Evolutionary conservation across 768 basidiomycete species (phyloP).

Genomic region (Leccinum disarticulatum): DNA sequence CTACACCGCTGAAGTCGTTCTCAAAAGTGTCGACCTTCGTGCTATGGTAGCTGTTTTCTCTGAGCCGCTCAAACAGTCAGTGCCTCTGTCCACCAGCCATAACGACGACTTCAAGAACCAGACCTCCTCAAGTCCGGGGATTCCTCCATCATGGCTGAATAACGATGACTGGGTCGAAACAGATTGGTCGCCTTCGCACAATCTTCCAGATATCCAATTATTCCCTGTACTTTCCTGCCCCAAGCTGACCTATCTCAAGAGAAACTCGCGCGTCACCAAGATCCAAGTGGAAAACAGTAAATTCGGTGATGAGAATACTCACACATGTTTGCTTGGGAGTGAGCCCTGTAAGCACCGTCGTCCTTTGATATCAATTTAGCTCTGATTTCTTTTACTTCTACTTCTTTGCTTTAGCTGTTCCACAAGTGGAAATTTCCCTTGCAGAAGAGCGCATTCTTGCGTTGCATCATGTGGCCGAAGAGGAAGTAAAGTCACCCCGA

Average conservation of each 20-base stretch:
- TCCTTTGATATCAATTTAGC: neutral
- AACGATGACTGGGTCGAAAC: constrained; percentile 80
- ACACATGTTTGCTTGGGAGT: constrained; percentile 75
- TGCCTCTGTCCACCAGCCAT: constrained; percentile 48
- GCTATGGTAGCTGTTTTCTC: constrained; percentile 75
- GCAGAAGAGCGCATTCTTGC: constrained; percentile 54
- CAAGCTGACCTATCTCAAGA: constrained; percentile 78
- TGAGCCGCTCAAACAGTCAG: constrained; percentile 64
- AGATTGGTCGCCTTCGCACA: constrained; percentile 55
- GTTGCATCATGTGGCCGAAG: constrained; percentile 34
- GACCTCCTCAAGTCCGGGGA: constrained; percentile 31
- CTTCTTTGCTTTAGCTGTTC: constrained; percentile 46
- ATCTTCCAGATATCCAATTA: constrained; percentile 61
- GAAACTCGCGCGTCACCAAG: constrained; percentile 43
- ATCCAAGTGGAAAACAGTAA: constrained; percentile 56
- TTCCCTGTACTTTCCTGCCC: constrained; percentile 77
- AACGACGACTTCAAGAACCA: constrained; percentile 41
- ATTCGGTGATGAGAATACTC: constrained; percentile 84
- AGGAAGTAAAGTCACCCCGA: constrained; percentile 10
- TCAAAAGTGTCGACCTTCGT: constrained; percentile 75
- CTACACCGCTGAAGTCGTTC: constrained; percentile 81
- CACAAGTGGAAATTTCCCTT: constrained; percentile 62
- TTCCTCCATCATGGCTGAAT: constrained; percentile 69
- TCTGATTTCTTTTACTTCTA: neutral
- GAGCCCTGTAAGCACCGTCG: constrained; percentile 53